These are phyloP conservation scores for Phylloporus scabripes DNA, from an alignment of 768 basidiomycete species.

Conservation along the genomic window DNA sequence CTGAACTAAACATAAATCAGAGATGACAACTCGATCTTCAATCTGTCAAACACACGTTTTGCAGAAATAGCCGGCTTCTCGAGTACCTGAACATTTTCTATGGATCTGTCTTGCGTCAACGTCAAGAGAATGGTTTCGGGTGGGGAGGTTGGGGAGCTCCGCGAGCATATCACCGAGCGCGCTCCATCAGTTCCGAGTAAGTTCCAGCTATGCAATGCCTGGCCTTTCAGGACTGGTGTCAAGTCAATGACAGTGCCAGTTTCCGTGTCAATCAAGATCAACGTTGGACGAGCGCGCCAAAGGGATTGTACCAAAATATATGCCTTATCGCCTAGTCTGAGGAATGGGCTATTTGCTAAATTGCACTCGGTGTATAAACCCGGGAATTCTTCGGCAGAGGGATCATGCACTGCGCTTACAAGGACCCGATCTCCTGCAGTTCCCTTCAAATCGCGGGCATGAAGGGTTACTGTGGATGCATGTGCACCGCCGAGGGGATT, in stretches of 20 bases:
- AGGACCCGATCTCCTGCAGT: slow-evolving; percentile 22
- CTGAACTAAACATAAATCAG: slow-evolving; percentile 31
- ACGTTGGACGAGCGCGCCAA: slow-evolving; percentile 50
- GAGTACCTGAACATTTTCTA: slow-evolving; percentile 35
- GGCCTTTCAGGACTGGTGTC: slow-evolving; percentile 9
- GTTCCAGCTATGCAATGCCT: slow-evolving; percentile 45
- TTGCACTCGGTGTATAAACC: slow-evolving; percentile 55
- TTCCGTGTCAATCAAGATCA: slow-evolving; percentile 41
- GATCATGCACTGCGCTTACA: slow-evolving; percentile 40
- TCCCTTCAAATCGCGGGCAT: slow-evolving; percentile 36
- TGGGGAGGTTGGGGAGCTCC: slow-evolving; percentile 45
- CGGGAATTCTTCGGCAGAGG: slow-evolving; percentile 44
- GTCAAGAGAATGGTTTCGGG: slow-evolving; percentile 47
- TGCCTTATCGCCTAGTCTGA: slow-evolving; percentile 20
- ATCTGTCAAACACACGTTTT: slow-evolving; percentile 30
- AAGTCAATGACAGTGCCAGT: slow-evolving; percentile 38
- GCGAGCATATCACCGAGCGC: slow-evolving; percentile 40
- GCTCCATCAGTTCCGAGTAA: slow-evolving; percentile 46
- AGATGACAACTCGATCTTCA: background rate
- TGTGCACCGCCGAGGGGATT: slow-evolving; percentile 55
- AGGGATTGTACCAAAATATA: slow-evolving; percentile 39
- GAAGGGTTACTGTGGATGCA: slow-evolving; percentile 47
- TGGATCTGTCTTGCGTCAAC: slow-evolving; percentile 20
- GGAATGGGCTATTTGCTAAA: slow-evolving; percentile 39
- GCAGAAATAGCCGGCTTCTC: slow-evolving; percentile 38